Percentiles rank a stretch among this genome's conserved stretches.
phyloP scores from a whole-genome alignment of 371 early-diverging fungal species.

The Zychaea mexicana region DNA sequence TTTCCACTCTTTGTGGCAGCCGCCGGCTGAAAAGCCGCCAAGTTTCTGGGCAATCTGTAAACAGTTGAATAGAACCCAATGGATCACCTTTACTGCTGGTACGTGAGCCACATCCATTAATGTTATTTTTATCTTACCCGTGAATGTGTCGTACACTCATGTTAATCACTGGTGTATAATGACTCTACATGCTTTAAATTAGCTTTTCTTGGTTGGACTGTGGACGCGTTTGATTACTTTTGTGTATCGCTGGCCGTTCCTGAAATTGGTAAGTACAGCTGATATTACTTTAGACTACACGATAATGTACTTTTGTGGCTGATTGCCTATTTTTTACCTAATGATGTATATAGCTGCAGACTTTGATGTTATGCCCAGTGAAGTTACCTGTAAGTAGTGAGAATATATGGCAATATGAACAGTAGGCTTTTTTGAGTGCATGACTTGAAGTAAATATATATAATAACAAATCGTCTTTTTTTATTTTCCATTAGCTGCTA shows the following conservation, averaged over 20 bases:
- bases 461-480: background rate
- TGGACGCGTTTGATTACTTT: constrained; percentile 78
- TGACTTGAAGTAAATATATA: too few species aligned
- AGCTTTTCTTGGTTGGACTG: constrained; percentile 74
- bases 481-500: constrained; percentile 29
- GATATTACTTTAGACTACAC: background rate
- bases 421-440: background rate
- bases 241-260: constrained; percentile 54
- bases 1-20: background rate
- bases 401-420: background rate
- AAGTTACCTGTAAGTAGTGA: constrained; percentile 50
- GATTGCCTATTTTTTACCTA: background rate
- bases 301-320: constrained; percentile 2
- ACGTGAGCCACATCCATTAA: too few species aligned
- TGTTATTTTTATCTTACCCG: too few species aligned
- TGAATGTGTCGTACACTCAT: too few species aligned
- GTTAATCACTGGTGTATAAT: too few species aligned
- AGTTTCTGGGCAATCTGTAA: background rate
- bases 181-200: too few species aligned
- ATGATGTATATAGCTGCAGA: constrained; percentile 47
- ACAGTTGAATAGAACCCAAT: background rate
- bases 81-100: background rate
- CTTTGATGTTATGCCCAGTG: constrained; percentile 55
- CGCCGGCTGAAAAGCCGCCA: background rate
- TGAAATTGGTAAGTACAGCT: constrained; percentile 29